Conservation (phyloP, 1,139 yeast genomes). For the Suhomyces terraborum region DNA sequence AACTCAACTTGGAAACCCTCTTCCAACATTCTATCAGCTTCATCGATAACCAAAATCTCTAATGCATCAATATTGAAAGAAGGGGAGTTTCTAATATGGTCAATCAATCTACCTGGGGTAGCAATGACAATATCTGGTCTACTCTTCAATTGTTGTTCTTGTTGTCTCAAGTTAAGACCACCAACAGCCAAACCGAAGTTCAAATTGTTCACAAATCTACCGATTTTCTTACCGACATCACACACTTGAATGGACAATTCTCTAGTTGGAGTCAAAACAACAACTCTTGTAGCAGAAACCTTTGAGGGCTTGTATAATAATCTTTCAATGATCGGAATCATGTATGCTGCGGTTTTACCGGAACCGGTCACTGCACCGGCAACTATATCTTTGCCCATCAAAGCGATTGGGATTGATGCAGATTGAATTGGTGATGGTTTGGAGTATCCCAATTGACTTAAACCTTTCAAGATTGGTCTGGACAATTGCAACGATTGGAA, state of each 20-base stretch:
- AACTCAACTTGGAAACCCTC: slow-evolving; percentile 97
- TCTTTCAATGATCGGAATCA: slow-evolving; percentile 94
- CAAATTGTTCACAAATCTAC: slow-evolving; percentile 71
- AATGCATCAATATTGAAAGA: slow-evolving; percentile 88
- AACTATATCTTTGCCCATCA: slow-evolving; percentile 89
- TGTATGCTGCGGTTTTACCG: slow-evolving; percentile 98
- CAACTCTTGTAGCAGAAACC: slow-evolving; percentile 83
- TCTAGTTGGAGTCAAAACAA: slow-evolving; percentile 93
- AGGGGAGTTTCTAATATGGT: slow-evolving; percentile 93
- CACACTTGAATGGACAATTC: slow-evolving; percentile 95
- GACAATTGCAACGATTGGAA: slow-evolving; percentile 82
- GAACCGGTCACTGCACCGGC: slow-evolving; percentile 99
- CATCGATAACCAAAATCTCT: slow-evolving; percentile 90
- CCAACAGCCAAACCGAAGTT: slow-evolving; percentile 95
- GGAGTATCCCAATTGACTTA: slow-evolving; percentile 76
- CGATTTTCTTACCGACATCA: slow-evolving; percentile 88
- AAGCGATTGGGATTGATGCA: slow-evolving; percentile 89
- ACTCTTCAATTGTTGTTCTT: slow-evolving; percentile 87
- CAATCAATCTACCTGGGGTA: slow-evolving; percentile 96
- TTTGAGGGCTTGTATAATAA: slow-evolving; percentile 84
- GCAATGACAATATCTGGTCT: slow-evolving; percentile 97
- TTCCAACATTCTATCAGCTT: slow-evolving; percentile 98
- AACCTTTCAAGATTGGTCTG: slow-evolving; percentile 84
- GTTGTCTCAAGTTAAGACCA: slow-evolving; percentile 92
- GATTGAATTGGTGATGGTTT: slow-evolving; percentile 93